Base-by-base conservation (phyloP, 2,329 filamentous ascomycete genomes). In the Gremmenia infestans region DNA sequence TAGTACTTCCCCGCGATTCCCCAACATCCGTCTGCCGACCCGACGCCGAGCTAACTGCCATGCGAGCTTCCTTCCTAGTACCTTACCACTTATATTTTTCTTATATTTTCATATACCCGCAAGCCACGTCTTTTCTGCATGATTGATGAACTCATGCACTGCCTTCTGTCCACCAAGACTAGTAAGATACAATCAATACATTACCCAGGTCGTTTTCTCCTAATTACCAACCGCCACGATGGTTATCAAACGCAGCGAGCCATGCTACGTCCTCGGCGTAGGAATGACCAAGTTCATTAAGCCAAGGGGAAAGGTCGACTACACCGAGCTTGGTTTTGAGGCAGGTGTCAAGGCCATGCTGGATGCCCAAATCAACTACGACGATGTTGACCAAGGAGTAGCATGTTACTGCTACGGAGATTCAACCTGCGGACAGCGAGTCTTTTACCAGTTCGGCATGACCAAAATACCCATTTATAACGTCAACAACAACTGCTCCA, bases 211-310 rank as follows among this genome's bases (percentile, higher is more conserved):
- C 28, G 9, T 32, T 9, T 32, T 32, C 9, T 32, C 28, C 9
- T 12, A 35, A n/a, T 9, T n/a, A 2, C 11, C 12, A 37, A 28
- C 45, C 50, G 50, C 36, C 32, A 63, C 19, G 5, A 65, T 65
- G 63, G 62, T 63, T 45, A 60, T 63, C 46, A 64, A 64, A 52
- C 63, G 56, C 69, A 64, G 60, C 22, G 53, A 60, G 23, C 78
- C 79, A 57, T 78, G 78, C 79, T 97, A 97, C 79, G 89, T 97
- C 70, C 85, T 97, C 59, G 93, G 93, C 78, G 94, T 97, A 65
- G 93, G 93, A 77, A 94, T 97, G 90, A 97, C 93, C 76, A 96
- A 96, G 76, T 97, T 97, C 82, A 93, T 97, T 82, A 97, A 97
- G 79, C 92, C 92, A 43, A 85, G 92, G 55, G 90, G 91, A 71